Evolutionary conservation across 2,329 filamentous ascomycete genomes (phyloP).

Genomic region (Didymella lethalis): DNA sequence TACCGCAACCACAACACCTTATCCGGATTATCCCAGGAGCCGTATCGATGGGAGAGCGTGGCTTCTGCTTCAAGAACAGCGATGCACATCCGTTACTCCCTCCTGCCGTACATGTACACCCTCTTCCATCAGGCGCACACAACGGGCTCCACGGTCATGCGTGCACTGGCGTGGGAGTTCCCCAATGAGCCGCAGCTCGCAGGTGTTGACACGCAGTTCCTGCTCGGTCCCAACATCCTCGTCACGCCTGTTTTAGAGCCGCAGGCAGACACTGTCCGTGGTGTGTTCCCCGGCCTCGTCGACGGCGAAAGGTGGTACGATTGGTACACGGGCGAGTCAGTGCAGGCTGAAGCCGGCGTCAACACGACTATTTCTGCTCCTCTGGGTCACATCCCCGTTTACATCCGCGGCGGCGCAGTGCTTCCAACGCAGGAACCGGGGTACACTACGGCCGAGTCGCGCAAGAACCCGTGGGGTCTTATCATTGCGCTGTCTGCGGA

Average conservation of each 20-base stretch:
- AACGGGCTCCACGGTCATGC: constrained; percentile 73
- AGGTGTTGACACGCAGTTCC: constrained; percentile 73
- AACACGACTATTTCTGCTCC: constrained; percentile 69
- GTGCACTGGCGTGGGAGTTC: constrained; percentile 78
- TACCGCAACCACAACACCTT: constrained; percentile 78
- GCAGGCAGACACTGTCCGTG: constrained; percentile 67
- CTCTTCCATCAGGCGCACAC: constrained; percentile 72
- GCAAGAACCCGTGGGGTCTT: constrained; percentile 72
- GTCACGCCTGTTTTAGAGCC: constrained; percentile 73
- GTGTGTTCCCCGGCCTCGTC: constrained; percentile 72
- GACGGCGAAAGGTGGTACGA: constrained; percentile 75
- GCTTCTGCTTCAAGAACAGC: constrained; percentile 69
- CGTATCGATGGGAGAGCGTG: constrained; percentile 73
- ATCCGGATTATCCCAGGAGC: constrained; percentile 70
- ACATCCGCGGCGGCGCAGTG: constrained; percentile 71
- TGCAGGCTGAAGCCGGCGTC: constrained; percentile 60
- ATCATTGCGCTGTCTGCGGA: constrained; percentile 66
- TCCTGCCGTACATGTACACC: constrained; percentile 80
- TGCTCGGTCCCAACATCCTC: constrained; percentile 71
- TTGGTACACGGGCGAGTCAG: constrained; percentile 73
- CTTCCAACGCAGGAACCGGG: constrained; percentile 73
- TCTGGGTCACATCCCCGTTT: constrained; percentile 74
- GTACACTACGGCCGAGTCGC: constrained; percentile 69
- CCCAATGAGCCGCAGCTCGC: constrained; percentile 73
- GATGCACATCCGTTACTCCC: constrained; percentile 73